Conservation (phyloP, 2,329 filamentous ascomycete species). For the Pezicula radicicola region DNA sequence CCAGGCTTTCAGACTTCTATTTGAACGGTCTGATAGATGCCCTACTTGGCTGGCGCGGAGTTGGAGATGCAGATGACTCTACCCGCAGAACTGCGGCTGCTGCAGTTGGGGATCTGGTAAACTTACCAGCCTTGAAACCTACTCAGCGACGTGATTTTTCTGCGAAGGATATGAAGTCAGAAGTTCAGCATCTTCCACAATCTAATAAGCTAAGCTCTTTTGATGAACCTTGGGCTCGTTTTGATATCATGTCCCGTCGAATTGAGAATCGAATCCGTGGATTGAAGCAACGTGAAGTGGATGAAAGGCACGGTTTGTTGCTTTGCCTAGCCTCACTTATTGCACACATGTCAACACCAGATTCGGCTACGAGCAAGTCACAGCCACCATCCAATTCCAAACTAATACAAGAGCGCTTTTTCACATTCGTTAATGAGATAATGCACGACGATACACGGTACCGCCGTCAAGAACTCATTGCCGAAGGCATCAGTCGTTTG, state of each 20-base stretch:
- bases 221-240: neutral
- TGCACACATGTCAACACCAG: neutral
- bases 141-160: neutral
- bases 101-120: constrained; percentile 60
- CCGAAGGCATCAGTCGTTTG: constrained; percentile 58
- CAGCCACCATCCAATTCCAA: neutral
- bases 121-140: neutral
- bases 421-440: neutral
- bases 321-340: constrained; percentile 58
- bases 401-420: neutral
- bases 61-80: constrained; percentile 73
- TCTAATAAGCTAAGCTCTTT: constrained; percentile 30
- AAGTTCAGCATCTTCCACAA: neutral
- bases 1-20: constrained; percentile 62
- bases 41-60: constrained; percentile 80
- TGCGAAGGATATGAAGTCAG: neutral
- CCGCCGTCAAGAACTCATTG: constrained; percentile 62
- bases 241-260: constrained; percentile 9
- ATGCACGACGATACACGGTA: constrained; percentile 35
- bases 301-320: constrained; percentile 67
- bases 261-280: constrained; percentile 41
- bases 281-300: constrained; percentile 54
- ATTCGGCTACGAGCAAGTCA: neutral
- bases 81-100: constrained; percentile 70
- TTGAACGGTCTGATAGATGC: constrained; percentile 67